A percentile compares a stretch with the other conserved stretches of the same genome.
Conservation (phyloP, 2,329 filamentous ascomycete species). For the Nannizziopsis barbatae region DNA sequence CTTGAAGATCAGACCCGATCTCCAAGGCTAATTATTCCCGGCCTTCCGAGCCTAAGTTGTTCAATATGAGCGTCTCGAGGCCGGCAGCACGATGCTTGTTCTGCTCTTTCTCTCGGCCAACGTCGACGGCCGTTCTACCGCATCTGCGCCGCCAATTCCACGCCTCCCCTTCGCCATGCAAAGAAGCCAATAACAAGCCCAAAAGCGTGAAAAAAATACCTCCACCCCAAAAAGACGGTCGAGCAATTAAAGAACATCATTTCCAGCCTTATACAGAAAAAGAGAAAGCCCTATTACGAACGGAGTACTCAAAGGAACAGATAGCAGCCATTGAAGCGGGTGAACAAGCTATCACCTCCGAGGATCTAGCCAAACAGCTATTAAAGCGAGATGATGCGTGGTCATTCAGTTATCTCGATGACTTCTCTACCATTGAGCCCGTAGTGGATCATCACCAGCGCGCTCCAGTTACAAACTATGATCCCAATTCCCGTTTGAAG, state of each 20-base stretch:
- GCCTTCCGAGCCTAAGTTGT: neutral
- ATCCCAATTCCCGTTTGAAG: constrained; percentile 51
- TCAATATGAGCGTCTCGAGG: constrained; percentile 40
- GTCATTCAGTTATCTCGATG: constrained; percentile 65
- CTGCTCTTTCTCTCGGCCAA: constrained; percentile 33
- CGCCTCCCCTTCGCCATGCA: constrained; percentile 30
- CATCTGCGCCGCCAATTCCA: constrained; percentile 41
- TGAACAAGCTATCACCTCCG: constrained; percentile 61
- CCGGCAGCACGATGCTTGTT: constrained; percentile 42
- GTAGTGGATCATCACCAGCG: constrained; percentile 60
- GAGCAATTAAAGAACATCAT: constrained; percentile 23
- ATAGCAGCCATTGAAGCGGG: constrained; percentile 69
- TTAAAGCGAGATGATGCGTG: constrained; percentile 61
- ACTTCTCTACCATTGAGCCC: constrained; percentile 66
- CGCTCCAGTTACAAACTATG: constrained; percentile 41
- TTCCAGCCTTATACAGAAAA: constrained; percentile 53
- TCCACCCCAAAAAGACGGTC: constrained; percentile 24
- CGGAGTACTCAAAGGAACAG: constrained; percentile 70
- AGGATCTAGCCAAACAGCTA: constrained; percentile 64
- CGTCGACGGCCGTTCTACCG: constrained; percentile 28
- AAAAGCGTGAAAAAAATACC: constrained; percentile 25
- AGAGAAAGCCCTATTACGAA: constrained; percentile 51
- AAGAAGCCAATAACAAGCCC: constrained; percentile 19
- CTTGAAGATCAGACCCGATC: too few relatives aligned
- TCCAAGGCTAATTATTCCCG: neutral